Percentiles rank a stretch among this genome's conserved stretches.
phyloP scores from a whole-genome alignment of 257 asterid genomes.

The Solanum raphanifolium region DNA sequence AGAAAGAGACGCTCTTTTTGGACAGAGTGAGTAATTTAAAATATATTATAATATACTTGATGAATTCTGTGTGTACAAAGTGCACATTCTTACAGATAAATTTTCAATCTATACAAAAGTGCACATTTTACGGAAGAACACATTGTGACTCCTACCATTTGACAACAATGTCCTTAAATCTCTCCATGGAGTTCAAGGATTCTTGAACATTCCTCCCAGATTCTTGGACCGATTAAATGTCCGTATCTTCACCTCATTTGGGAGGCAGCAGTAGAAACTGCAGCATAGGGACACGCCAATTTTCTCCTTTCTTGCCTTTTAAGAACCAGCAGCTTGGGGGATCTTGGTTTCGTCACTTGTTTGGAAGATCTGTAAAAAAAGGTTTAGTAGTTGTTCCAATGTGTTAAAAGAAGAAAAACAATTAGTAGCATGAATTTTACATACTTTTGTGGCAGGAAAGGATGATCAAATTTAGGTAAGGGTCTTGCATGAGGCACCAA shows the following conservation, averaged over 20 bases:
- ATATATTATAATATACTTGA: background rate
- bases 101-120: background rate
- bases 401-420: background rate
- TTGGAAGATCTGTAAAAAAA: constrained; percentile 44
- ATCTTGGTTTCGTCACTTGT: constrained; percentile 65
- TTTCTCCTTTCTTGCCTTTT: constrained; percentile 50
- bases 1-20: background rate
- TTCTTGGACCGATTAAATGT: background rate
- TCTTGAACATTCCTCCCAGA: constrained; percentile 28
- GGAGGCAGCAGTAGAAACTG: constrained; percentile 42
- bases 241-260: constrained; percentile 48
- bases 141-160: background rate
- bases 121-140: background rate
- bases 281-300: constrained; percentile 17
- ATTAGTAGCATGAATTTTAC: background rate
- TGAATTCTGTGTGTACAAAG: background rate
- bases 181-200: constrained; percentile 28
- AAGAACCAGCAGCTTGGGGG: constrained; percentile 56
- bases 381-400: background rate
- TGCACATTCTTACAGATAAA: background rate
- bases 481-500: constrained; percentile 87
- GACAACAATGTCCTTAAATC: background rate
- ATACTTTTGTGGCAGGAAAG: constrained; percentile 81
- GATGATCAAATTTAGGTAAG: constrained; percentile 60
- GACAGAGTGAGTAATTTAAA: background rate